Base-by-base conservation (phyloP, 2,329 filamentous ascomycete genomes). In the Epichloe typhina region DNA sequence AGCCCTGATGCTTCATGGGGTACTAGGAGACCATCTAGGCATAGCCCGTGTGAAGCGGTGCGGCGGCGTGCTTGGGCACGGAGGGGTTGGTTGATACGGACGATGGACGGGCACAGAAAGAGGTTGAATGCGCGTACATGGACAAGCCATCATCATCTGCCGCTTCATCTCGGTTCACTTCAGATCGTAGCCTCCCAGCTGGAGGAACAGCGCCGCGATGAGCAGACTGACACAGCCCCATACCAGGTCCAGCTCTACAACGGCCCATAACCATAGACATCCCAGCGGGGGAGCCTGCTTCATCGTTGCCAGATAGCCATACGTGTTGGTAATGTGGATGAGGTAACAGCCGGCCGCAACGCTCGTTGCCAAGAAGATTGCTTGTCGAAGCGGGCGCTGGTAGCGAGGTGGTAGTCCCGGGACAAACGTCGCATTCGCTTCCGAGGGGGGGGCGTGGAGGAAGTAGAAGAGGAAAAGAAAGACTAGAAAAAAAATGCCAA, bases 241-340 rank as follows among this genome's bases (percentile, higher is more conserved):
- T 0, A 73, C 61, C 40, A 95, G 70, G 50, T 88, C 77, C 68
- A 96, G 76, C 70, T 98, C 93, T 45, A 97, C 76, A 21, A 97
- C 83, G 35, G 85, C 82, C 89, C 91, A 97, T 4, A 97, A 77
- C 90, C 91, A 97, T 17, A 97, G 66, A 40, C 87, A 91, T 0
- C 88, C 93, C 13, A 96, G 66, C 5, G 89, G 83, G n/a, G 93
- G 93, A 0, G 89, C 86, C 55, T 81, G 82, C 71, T 95, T 94
- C 88, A 97, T 90, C 19, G 95, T 82, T 6, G 86, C 85, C 58
- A 94, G 81, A 61, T 96, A 97, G 4, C 84, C 80, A 56, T 82
- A 79, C 33, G 73, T 76, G 61, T 96, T 97, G 26, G 86, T 88
- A 49, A 90, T 80, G 57, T 86, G 74, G 46, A 97, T 83, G 55